Conservation (phyloP, 768 basidiomycete genomes). For the Auriscalpium microsporum region DNA sequence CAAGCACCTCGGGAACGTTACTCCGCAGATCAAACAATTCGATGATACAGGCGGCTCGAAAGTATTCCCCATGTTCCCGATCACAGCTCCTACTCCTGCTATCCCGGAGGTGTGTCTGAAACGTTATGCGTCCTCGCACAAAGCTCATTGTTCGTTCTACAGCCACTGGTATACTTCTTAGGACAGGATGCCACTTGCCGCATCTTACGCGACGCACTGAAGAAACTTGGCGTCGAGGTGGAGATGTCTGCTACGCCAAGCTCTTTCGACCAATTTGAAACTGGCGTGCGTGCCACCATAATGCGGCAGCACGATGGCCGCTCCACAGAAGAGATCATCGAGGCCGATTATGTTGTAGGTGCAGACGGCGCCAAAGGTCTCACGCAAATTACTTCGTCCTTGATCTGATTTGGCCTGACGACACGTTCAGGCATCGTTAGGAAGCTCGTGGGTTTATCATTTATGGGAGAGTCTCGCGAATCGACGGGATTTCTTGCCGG, state of each 20-base stretch:
- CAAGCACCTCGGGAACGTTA: background rate
- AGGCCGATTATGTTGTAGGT: background rate
- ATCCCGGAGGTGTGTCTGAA: background rate
- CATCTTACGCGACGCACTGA: background rate
- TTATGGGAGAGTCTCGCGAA: slow-evolving; percentile 2
- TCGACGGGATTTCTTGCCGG: background rate
- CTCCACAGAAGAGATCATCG: background rate
- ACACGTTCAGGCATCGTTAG: background rate
- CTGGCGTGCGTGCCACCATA: background rate
- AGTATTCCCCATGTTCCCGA: background rate
- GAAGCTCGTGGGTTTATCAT: background rate
- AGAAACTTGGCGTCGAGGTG: background rate
- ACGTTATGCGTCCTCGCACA: background rate
- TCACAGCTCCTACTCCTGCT: background rate
- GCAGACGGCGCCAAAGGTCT: slow-evolving; percentile 5
- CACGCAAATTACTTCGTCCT: background rate
- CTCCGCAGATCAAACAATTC: background rate
- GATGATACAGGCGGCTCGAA: background rate
- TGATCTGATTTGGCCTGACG: too few relatives aligned
- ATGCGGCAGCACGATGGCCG: background rate
- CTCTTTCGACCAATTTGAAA: background rate
- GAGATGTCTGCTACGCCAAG: background rate
- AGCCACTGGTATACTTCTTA: background rate
- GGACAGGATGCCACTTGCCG: background rate
- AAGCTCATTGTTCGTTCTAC: background rate